A percentile compares a stretch with the other conserved stretches of the same genome.
Evolutionary conservation across 2,329 filamentous ascomycete genomes (phyloP).

Genomic region (Ascochyta viciae-villosae): DNA sequence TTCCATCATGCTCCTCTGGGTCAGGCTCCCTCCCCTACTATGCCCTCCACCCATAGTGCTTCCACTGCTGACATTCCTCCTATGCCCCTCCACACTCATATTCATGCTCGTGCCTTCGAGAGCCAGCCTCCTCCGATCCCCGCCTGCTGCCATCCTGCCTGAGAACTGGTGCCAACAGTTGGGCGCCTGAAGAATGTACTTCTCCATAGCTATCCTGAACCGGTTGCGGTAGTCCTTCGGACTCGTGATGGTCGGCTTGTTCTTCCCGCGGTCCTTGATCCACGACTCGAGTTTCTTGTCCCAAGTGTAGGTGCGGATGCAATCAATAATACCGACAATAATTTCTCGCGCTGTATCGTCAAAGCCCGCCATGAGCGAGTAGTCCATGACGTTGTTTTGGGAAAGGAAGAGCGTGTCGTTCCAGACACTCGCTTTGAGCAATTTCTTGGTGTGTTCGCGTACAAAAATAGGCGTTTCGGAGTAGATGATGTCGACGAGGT

Average conservation of each 20-base stretch:
- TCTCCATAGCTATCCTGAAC: constrained; percentile 95
- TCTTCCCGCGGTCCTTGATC: constrained; percentile 96
- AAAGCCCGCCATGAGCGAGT: constrained; percentile 97
- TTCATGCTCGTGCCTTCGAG: constrained; percentile 18
- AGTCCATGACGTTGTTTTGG: constrained; percentile 98
- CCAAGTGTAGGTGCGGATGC: constrained; percentile 98
- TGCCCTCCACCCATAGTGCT: constrained; percentile 17
- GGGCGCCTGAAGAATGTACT: constrained; percentile 78
- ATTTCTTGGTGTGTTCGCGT: constrained; percentile 93
- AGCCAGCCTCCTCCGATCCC: constrained; percentile 22
- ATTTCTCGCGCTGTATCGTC: constrained; percentile 89
- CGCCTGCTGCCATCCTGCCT: constrained; percentile 31
- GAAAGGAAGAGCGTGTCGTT: constrained; percentile 97
- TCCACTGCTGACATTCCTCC: constrained; percentile 25
- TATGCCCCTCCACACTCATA: constrained; percentile 18
- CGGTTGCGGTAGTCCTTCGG: constrained; percentile 97
- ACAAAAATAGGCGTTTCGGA: constrained; percentile 89
- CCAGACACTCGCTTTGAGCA: constrained; percentile 90
- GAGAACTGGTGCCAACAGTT: constrained; percentile 77
- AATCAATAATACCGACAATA: constrained; percentile 95
- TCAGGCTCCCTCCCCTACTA: constrained; percentile 9
- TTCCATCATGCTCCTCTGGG: constrained; percentile 2
- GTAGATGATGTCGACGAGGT: constrained; percentile 99
- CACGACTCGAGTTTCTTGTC: constrained; percentile 99
- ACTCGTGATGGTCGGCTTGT: constrained; percentile 91